phyloP scores from a whole-genome alignment of 768 basidiomycete species.

The Rhodocollybia butyracea region DNA sequence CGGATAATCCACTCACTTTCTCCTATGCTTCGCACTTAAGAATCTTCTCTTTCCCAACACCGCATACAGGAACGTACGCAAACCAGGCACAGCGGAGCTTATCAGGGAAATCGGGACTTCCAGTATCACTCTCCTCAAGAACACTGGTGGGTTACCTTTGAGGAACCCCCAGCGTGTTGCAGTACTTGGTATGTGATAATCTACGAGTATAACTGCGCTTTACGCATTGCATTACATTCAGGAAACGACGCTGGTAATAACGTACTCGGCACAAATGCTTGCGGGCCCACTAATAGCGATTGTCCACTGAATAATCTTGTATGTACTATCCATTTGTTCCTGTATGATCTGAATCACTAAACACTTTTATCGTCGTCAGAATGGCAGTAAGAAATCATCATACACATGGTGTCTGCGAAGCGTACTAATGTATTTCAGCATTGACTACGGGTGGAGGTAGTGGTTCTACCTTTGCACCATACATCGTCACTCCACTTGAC shows the following conservation, averaged over 20 bases:
- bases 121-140: conserved; percentile 46
- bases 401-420: too few species aligned
- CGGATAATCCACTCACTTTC: background rate
- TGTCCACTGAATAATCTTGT: background rate
- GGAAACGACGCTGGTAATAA: conserved; percentile 37
- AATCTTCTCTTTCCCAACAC: background rate
- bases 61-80: conserved; percentile 3
- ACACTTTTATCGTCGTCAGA: conserved; percentile 10
- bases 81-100: conserved; percentile 17
- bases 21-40: background rate
- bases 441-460: conserved; percentile 1
- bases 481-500: background rate
- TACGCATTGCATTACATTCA: background rate
- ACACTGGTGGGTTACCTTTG: conserved; percentile 17
- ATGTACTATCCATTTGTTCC: background rate
- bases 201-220: background rate
- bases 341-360: background rate
- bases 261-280: conserved; percentile 36
- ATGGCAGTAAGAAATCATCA: too few species aligned
- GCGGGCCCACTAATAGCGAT: conserved; percentile 7
- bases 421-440: too few species aligned
- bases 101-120: conserved; percentile 41
- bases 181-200: background rate
- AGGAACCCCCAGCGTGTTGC: background rate
- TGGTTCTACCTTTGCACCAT: background rate